Evolutionary conservation across 208 protist species (phyloP).

Genomic region (Leishmania braziliensis): DNA sequence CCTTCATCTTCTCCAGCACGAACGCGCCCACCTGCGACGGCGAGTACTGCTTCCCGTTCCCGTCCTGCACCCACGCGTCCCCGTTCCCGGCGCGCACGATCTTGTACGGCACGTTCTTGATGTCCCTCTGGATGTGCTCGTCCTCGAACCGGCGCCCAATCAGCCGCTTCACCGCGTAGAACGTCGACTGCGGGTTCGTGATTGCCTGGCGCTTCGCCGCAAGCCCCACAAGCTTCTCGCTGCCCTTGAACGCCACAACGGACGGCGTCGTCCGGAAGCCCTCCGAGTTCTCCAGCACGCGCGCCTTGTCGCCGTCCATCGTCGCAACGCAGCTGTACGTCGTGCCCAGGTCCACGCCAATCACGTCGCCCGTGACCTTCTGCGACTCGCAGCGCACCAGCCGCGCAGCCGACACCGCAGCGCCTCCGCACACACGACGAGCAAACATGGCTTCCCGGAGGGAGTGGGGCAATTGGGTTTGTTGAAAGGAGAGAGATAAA

Average conservation of each 20-base stretch:
- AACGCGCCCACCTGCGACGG: slow-evolving; percentile 86
- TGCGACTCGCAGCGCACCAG: slow-evolving; percentile 49
- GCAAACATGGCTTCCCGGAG: slow-evolving; percentile 38
- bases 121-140: slow-evolving; percentile 92
- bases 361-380: slow-evolving; percentile 82
- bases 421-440: slow-evolving; percentile 54
- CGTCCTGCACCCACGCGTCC: slow-evolving; percentile 74
- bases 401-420: slow-evolving; percentile 30
- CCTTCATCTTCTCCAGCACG: slow-evolving; percentile 93
- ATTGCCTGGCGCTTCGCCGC: slow-evolving; percentile 89
- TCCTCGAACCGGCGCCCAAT: slow-evolving; percentile 94
- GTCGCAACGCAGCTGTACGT: slow-evolving; percentile 98
- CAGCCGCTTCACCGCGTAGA: slow-evolving; percentile 92
- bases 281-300: slow-evolving; percentile 93
- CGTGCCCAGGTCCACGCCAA: slow-evolving; percentile 96
- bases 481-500: no score
- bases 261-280: slow-evolving; percentile 95
- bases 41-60: slow-evolving; percentile 61
- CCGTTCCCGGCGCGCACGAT: slow-evolving; percentile 84
- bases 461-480: no score
- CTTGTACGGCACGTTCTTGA: slow-evolving; percentile 93
- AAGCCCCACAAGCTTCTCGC: slow-evolving; percentile 87
- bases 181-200: slow-evolving; percentile 90
- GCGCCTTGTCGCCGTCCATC: slow-evolving; percentile 93
- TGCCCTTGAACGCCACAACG: slow-evolving; percentile 96